Conservation (phyloP, 2,329 filamentous ascomycete species). For the Scytalidium lignicola region DNA sequence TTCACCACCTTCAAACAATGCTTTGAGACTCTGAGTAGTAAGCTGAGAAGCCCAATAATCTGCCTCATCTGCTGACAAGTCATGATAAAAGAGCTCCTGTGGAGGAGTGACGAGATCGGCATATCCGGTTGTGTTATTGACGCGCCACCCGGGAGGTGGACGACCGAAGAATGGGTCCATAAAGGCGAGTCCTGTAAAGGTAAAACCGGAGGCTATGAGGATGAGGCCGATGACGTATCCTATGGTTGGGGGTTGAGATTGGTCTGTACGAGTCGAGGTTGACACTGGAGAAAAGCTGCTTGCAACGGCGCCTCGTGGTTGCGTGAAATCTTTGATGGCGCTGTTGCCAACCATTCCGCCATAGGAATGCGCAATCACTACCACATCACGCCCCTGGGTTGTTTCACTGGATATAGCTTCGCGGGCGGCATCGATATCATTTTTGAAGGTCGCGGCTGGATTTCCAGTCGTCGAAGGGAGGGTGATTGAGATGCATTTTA, state of each 20-base stretch:
- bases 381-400: slow-evolving; percentile 30
- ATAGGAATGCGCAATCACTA: slow-evolving; percentile 36
- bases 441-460: slow-evolving; percentile 31
- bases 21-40: slow-evolving; percentile 32
- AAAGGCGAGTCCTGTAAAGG: slow-evolving; percentile 25
- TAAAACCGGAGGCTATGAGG: slow-evolving; percentile 30
- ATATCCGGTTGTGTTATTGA: slow-evolving; percentile 31
- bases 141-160: slow-evolving; percentile 28
- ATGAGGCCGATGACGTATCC: slow-evolving; percentile 30
- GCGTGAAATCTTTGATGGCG: slow-evolving; percentile 33
- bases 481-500: slow-evolving; percentile 26
- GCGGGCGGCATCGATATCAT: slow-evolving; percentile 33
- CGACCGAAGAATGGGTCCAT: slow-evolving; percentile 30
- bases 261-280: background rate
- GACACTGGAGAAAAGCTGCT: slow-evolving; percentile 4
- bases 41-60: slow-evolving; percentile 35
- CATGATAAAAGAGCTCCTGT: slow-evolving; percentile 37
- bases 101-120: slow-evolving; percentile 29
- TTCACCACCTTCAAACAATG: slow-evolving; percentile 35
- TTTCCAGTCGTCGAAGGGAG: slow-evolving; percentile 30
- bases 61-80: slow-evolving; percentile 33
- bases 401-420: slow-evolving; percentile 27
- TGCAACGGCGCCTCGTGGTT: slow-evolving; percentile 12
- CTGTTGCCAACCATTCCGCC: slow-evolving; percentile 32
- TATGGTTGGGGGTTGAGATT: slow-evolving; percentile 2